Evolutionary conservation across 1,139 yeast species (phyloP).

Genomic region (Nakaseomyces sp.): DNA sequence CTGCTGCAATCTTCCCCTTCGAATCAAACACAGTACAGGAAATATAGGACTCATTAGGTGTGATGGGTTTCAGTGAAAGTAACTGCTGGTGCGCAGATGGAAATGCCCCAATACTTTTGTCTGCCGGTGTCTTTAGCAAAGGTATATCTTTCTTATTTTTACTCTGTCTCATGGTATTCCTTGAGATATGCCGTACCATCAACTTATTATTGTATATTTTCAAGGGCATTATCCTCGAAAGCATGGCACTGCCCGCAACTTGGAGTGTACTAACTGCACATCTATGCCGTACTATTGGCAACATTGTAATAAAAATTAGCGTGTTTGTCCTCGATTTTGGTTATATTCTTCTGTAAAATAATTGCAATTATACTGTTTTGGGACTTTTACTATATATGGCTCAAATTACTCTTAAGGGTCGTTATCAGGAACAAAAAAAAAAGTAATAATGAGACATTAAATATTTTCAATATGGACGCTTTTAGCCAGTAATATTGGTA

Average conservation of each 20-base stretch:
- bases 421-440: constrained; percentile 3
- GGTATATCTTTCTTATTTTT: neutral
- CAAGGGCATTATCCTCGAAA: constrained; percentile 11
- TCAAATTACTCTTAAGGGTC: neutral
- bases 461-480: too few species aligned
- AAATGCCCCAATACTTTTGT: neutral
- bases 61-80: constrained; percentile 42
- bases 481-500: too few species aligned
- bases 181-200: constrained; percentile 10
- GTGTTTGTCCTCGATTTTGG: too few species aligned
- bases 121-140: neutral
- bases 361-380: too few species aligned
- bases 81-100: constrained; percentile 9
- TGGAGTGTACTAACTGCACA: neutral
- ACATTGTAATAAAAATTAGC: neutral
- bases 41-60: constrained; percentile 49
- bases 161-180: neutral
- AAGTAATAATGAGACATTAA: too few species aligned
- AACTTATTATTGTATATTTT: neutral
- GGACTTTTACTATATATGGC: too few species aligned
- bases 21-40: constrained; percentile 75
- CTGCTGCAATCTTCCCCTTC: constrained; percentile 63
- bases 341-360: too few species aligned
- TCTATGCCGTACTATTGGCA: neutral
- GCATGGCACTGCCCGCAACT: constrained; percentile 8